phyloP scores from a whole-genome alignment of 2,329 filamentous ascomycete genomes.

The Aspergillus spinulosporus region DNA sequence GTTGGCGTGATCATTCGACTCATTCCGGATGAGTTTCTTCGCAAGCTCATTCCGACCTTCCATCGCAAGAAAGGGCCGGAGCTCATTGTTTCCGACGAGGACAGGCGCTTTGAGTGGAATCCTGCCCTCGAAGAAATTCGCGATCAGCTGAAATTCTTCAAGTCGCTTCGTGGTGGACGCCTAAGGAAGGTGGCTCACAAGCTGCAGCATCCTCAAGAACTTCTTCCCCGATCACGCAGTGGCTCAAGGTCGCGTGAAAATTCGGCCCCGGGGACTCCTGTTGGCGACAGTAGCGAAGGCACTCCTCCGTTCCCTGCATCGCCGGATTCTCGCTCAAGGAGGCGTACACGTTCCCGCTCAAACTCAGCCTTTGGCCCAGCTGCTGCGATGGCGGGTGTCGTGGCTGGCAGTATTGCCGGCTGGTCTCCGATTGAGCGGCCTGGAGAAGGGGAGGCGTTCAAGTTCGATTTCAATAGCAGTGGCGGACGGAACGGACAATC shows the following conservation, averaged over 20 bases:
- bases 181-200: conserved; percentile 62
- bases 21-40: conserved; percentile 59
- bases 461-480: conserved; percentile 39
- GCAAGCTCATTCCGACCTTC: conserved; percentile 43
- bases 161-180: conserved; percentile 63
- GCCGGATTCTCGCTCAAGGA: conserved; percentile 54
- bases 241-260: conserved; percentile 43
- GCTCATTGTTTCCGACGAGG: conserved; percentile 48
- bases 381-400: conserved; percentile 64
- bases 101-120: conserved; percentile 56
- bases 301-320: conserved; percentile 50
- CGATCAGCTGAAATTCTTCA: conserved; percentile 64
- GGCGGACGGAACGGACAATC: conserved; percentile 43
- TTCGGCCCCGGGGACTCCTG: conserved; percentile 57
- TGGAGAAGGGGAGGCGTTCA: conserved; percentile 38
- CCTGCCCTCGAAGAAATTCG: conserved; percentile 63
- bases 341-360: conserved; percentile 57
- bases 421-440: conserved; percentile 62
- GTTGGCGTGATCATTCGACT: conserved; percentile 62
- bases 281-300: conserved; percentile 47
- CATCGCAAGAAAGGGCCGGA: conserved; percentile 44
- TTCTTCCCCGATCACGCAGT: conserved; percentile 47
- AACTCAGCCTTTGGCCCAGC: conserved; percentile 61
- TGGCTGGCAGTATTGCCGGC: conserved; percentile 65
- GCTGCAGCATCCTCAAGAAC: conserved; percentile 56